Evolutionary conservation across 2,329 filamentous ascomycete species (phyloP), one percentile per base, ranked within the genome.

Genomic region (Neobulgaria alba): DNA sequence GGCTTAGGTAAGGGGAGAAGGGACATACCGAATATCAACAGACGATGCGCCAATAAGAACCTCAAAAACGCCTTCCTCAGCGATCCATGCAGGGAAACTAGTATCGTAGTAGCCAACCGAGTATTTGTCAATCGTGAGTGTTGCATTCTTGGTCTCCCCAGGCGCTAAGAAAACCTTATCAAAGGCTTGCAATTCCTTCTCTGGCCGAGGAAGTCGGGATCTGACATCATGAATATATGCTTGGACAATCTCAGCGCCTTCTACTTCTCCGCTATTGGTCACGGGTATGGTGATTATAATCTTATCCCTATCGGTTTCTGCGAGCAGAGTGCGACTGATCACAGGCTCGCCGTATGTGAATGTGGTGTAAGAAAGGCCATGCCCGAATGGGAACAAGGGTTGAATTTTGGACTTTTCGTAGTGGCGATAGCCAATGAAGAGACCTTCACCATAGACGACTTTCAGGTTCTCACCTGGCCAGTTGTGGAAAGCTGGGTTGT

Each of bases 341-440:
- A 68, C 68, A 0, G 77, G 70, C 1, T 67, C 63, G 10, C 76
- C 75, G 54, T 84, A 81, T 34, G 71, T 67, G 57, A 87, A 87
- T 0, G 64, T 72, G 0, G 82, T 85, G 59, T 87, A 88, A 0
- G 79, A 82, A 5, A 87, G 68, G 1, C 83, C 82, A 57, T 85
- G 80, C 9, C 83, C 83, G 49, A 87, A 87, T 19, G 79, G 69
- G 61, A 85, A 87, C 0, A 82, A 67, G 0, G 79, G 77, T 4
- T 68, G 62, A 36, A 79, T 69, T 18, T 67, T 66, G 10, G 68
- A 63, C 15, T 73, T 73, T 53, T 88, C 82, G 59, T 84, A 86
- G 61, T 84, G 79, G 14, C 76, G 66, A 61, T 88, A 87, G 2
- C 83, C 83, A 40, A 87, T 73, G 61, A 78, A 84, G 10, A 87